A percentile compares a stretch with the other conserved stretches of the same genome.
Evolutionary conservation across 306 rosid genomes (phyloP).

Genomic region (Canavalia ensiformis): DNA sequence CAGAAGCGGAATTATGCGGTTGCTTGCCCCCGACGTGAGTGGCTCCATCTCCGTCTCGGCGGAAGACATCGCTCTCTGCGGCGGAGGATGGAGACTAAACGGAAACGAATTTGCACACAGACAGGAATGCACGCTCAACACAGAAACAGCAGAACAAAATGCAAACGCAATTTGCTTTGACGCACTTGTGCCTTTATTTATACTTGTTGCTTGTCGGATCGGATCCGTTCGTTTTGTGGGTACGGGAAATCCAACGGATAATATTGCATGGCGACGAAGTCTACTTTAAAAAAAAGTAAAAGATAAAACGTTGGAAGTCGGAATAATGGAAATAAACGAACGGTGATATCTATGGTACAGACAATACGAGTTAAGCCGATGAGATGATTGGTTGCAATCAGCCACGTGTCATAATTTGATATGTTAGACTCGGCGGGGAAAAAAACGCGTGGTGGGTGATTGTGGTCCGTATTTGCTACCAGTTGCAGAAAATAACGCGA

Average conservation of each 20-base stretch:
- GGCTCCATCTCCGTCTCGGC: constrained; percentile 79
- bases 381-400: neutral
- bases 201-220: neutral
- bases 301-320: neutral
- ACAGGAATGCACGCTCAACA: neutral
- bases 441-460: constrained; percentile 7
- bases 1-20: constrained; percentile 89
- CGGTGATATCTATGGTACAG: constrained; percentile 20
- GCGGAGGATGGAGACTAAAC: constrained; percentile 18
- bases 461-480: neutral
- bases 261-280: neutral
- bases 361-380: neutral
- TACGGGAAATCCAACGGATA: neutral
- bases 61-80: constrained; percentile 59
- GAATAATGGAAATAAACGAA: neutral
- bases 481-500: neutral
- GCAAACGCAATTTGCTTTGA: neutral
- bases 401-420: constrained; percentile 18
- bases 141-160: neutral
- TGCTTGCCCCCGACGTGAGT: constrained; percentile 97
- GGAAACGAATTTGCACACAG: neutral
- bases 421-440: neutral
- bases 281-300: neutral
- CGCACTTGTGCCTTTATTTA: constrained; percentile 10
- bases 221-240: neutral